Evolutionary conservation across 208 protist genomes (phyloP), one percentile per base, ranked within the genome.

Genomic region (Tritrichomonas foetus): DNA sequence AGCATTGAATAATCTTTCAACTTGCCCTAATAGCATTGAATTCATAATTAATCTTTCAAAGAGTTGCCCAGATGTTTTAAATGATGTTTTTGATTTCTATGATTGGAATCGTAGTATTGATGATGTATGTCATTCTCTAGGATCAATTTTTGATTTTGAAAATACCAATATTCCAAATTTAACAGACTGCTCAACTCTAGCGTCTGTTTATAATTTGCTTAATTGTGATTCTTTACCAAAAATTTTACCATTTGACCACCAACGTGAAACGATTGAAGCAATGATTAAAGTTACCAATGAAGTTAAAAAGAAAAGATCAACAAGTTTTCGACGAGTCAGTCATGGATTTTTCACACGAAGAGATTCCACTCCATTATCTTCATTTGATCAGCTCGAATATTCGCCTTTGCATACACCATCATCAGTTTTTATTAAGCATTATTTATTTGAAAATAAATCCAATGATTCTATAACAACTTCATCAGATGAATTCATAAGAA

Each of bases 251-350:
- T 82, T 82, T 30, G 41, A 3, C 2, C 20, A 8, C 1, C 74
- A 82, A 82, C 47, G n/a, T 20, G 74, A 82, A 53, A 82, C 50
- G 74, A 82, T 82, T 5, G 74, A 82, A 22, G 74, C 16, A 82
- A 82, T 82, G 74, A 50, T 50, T 20, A 82, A 41, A n/a, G 74
- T 82, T n/a, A 36, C 69, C 9, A 36, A 36, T 47, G 41, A 75
- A n/a, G 41, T 20, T 13, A 75, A 11, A 16, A 75, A 36, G 33
- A 75, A 41, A 44, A 75, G 69, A 44, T 20, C 69, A 44, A 41
- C 3, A 13, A 44, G 33, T 20, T 47, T 41, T 47, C 36, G 69
- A 44, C 36, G 69, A 75, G 41, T 75, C n/a, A n/a, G n/a, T n/a
- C n/a, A n/a, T n/a, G n/a, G n/a, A n/a, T n/a, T n/a, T n/a, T n/a